A percentile compares a stretch with the other conserved stretches of the same genome.
phyloP scores from a whole-genome alignment of 441 rosid genomes.

The Rhodomyrtus psidioides region DNA sequence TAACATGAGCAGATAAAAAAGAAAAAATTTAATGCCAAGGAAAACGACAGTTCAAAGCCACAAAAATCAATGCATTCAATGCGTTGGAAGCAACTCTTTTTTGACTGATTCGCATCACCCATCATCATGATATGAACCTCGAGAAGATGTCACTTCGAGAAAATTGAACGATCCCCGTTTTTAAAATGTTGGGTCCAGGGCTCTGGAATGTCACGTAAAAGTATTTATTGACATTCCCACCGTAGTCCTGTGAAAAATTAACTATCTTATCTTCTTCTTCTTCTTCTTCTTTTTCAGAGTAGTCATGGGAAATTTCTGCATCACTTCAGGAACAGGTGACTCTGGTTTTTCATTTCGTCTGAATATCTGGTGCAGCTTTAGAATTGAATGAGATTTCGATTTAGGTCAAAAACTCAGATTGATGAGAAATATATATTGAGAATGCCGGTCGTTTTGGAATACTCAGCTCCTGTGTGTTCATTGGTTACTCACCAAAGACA shows the following conservation, averaged over 20 bases:
- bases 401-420: not conserved
- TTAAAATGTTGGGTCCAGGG: not conserved
- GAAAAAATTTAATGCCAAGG: not conserved
- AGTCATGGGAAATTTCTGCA: not conserved
- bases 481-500: not conserved
- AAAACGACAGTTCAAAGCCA: not conserved
- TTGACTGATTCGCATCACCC: not conserved
- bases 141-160: not conserved
- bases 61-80: not conserved
- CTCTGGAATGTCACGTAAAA: not conserved
- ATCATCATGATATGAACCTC: not conserved
- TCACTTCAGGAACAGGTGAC: not conserved
- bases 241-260: not conserved
- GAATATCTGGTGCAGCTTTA: not conserved
- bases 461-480: not conserved
- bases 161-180: not conserved
- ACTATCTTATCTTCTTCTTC: fast-evolving
- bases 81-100: not conserved
- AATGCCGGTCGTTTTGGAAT: not conserved
- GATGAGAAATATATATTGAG: fast-evolving
- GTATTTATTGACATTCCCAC: not conserved
- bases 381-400: not conserved
- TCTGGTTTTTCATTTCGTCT: not conserved
- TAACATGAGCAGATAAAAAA: not conserved
- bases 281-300: fast-evolving